Conservation (phyloP, 1,284 basidiomycete genomes). For the Trametes hirsuta region DNA sequence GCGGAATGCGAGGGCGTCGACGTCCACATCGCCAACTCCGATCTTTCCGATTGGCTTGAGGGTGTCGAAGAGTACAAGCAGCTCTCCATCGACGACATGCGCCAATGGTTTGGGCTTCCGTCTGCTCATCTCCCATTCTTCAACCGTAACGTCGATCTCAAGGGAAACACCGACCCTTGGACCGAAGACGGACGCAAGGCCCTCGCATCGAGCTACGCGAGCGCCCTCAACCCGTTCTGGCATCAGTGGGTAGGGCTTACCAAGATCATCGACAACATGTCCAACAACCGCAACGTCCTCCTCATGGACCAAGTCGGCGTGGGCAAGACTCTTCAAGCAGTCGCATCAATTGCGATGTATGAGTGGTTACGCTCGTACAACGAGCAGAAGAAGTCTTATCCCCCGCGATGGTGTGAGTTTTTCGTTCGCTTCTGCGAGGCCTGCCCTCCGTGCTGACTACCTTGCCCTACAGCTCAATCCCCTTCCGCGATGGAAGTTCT, state of each 20-base stretch:
- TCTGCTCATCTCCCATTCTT: background rate
- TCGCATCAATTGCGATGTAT: background rate
- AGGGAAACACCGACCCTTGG: background rate
- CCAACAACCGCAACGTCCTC: background rate
- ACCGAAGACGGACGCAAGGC: background rate
- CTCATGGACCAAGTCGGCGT: background rate
- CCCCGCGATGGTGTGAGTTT: too few relatives aligned
- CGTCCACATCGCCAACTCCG: background rate
- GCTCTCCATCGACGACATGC: background rate
- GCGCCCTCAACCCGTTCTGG: background rate
- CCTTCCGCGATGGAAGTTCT: background rate
- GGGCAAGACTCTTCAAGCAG: background rate
- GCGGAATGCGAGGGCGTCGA: background rate
- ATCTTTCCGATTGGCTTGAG: background rate
- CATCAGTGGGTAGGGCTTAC: background rate
- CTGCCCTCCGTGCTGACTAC: too few relatives aligned
- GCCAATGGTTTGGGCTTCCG: background rate
- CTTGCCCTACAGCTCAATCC: background rate
- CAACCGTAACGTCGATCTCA: background rate
- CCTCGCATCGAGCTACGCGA: background rate
- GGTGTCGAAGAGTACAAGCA: background rate
- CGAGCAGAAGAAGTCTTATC: background rate
- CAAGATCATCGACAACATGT: background rate
- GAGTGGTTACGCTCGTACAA: background rate
- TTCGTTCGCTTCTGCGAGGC: too few relatives aligned